Percentiles rank a stretch among this genome's conserved stretches.
Evolutionary conservation across 2,329 filamentous ascomycete genomes (phyloP).

Genomic region (Metarhizium rileyi): DNA sequence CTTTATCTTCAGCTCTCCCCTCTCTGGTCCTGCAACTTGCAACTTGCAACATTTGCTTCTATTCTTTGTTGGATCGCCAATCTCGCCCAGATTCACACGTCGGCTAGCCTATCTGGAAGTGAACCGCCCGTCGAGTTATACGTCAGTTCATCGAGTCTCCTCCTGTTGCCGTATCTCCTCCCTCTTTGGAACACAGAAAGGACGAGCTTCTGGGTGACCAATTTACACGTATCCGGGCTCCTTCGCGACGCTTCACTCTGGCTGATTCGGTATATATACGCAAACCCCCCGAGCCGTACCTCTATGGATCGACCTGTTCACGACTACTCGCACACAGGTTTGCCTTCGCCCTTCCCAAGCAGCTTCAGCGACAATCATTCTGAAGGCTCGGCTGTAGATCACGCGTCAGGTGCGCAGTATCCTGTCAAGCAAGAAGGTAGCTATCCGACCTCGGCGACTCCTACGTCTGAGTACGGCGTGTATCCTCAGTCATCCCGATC

Average conservation of each 20-base stretch:
- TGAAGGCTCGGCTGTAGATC: conserved; percentile 84
- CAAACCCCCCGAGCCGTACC: conserved; percentile 13
- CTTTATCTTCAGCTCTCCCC: neutral
- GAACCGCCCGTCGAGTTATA: neutral
- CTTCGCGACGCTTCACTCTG: conserved; percentile 9
- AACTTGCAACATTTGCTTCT: neutral
- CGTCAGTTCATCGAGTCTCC: neutral
- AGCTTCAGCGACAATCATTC: conserved; percentile 61
- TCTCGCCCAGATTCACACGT: neutral
- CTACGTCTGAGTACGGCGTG: conserved; percentile 80
- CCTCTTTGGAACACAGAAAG: neutral
- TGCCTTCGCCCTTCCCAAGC: conserved; percentile 62
- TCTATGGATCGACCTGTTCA: conserved; percentile 54
- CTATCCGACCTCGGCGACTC: conserved; percentile 71
- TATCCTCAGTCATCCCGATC: conserved; percentile 69
- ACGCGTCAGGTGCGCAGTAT: conserved; percentile 87
- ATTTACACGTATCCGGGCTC: neutral
- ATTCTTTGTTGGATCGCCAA: neutral
- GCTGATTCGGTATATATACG: conserved; percentile 1
- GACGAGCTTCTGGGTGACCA: neutral
- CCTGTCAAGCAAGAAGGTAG: conserved; percentile 71
- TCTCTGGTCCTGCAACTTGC: neutral
- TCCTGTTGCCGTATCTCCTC: neutral
- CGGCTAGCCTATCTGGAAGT: neutral
- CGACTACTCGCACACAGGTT: conserved; percentile 83